Base-by-base conservation (phyloP, 257 asterid genomes). In the Knoxia roxburghii region DNA sequence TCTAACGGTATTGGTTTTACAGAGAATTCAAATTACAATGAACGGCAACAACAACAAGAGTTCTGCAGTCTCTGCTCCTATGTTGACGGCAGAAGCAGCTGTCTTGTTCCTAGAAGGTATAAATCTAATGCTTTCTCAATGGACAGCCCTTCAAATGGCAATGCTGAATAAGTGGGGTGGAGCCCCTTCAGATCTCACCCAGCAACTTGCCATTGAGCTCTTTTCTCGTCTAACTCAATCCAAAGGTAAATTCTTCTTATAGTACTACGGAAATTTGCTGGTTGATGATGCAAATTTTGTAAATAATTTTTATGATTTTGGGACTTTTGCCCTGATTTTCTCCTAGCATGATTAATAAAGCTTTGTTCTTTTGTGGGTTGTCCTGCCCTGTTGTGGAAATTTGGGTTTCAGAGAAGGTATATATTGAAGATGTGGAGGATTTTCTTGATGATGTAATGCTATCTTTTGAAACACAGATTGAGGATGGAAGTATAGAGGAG, bases 401-500 rank as follows among this genome's bases (percentile, higher is more conserved):
- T 12, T 33, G 57, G 14, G 62, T 41, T 48, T 64, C 79, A 85
- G 96, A 69, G 67, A 66, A 62, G 69, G 79, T 88, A 33, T 86
- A 86, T 53, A 79, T 81, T n/a, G 92, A 86, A 41, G 93, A 88
- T 52, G 70, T 90, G 48, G 96, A 88, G 76, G 84, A 83, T 4
- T 45, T 88, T 74, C 89, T 90, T 35, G 78, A 84, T 14, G 88
- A 85, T n/a, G 83, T 82, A 76, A 85, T 90, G 97, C 57, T 65
- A 15, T 74, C 84, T 54, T 82, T 88, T 56, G 81, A 70, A 63
- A 79, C 89, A 37, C 82, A 69, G 76, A 68, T 86, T 20, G 82
- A 18, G 1, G 97, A 90, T 71, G 89, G 87, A 24, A 90, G 96
- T 78, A 68, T 88, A 64, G 86, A 88, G 76, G 96, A 88, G 93